These are phyloP conservation scores for Microthlaspi erraticum DNA, from an alignment of 345 rosid genomes.

Conservation along the genomic window DNA sequence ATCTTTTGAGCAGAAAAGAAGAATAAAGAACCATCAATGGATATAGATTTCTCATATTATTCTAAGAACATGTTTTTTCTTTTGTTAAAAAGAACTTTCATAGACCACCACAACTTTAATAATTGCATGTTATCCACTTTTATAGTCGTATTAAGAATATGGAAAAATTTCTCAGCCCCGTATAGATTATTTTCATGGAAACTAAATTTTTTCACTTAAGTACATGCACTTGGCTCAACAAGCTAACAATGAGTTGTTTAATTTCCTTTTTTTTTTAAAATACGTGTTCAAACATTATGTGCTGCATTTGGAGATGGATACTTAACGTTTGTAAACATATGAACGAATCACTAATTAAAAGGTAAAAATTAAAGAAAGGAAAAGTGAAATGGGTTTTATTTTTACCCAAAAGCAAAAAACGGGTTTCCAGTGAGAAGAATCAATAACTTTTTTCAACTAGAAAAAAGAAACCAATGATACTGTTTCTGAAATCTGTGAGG, in stretches of 20 bases:
- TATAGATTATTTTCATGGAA: neutral
- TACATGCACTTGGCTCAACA: too few species aligned
- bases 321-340: too few species aligned
- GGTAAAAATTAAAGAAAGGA: neutral
- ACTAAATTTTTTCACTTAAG: neutral
- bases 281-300: too few species aligned
- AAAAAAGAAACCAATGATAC: constrained; percentile 35
- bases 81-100: neutral
- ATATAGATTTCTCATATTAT: neutral
- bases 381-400: neutral
- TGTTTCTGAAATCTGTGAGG: constrained; percentile 22
- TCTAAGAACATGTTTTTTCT: neutral
- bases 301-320: too few species aligned
- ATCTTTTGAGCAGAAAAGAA: constrained; percentile 9
- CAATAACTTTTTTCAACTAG: constrained; percentile 50
- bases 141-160: neutral
- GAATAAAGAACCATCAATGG: neutral
- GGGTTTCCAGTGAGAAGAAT: constrained; percentile 42
- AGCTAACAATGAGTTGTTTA: too few species aligned
- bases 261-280: too few species aligned
- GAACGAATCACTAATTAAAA: neutral
- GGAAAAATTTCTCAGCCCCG: neutral
- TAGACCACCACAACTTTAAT: neutral
- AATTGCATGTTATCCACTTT: constrained; percentile 18
- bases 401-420: neutral